These are phyloP conservation scores for Rhizophora apiculata DNA, from an alignment of 345 rosid genomes.

Conservation along the genomic window DNA sequence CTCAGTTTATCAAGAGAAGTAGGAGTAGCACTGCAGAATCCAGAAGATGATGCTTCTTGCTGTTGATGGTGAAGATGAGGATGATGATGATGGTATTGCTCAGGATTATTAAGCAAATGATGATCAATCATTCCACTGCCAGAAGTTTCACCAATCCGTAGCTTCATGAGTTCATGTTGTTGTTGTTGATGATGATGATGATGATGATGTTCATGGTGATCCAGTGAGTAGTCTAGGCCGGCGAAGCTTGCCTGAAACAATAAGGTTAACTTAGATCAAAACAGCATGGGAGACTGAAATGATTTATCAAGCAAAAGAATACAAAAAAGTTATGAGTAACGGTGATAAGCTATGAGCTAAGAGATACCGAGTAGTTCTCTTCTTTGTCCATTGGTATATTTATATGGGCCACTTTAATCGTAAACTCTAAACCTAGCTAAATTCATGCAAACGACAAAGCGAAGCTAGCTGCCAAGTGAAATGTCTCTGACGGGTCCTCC, in stretches of 20 bases:
- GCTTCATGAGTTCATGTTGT: conserved; percentile 22
- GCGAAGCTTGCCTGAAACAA: conserved; percentile 45
- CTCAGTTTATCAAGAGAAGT: conserved; percentile 62
- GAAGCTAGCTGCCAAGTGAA: conserved; percentile 12
- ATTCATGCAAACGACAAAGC: conserved; percentile 29
- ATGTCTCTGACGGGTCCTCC: conserved; percentile 12
- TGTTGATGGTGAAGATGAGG: conserved; percentile 24
- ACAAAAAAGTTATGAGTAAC: conserved; percentile 11
- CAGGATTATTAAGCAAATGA: conserved; percentile 50
- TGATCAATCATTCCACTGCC: conserved; percentile 54
- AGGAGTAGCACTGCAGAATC: conserved; percentile 36
- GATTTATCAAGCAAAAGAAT: conserved; percentile 24
- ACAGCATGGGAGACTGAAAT: conserved; percentile 21
- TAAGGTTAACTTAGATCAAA: conserved; percentile 26
- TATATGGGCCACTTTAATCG: conserved; percentile 9
- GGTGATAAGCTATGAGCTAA: conserved; percentile 5
- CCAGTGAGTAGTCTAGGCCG: conserved; percentile 45
- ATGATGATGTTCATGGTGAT: conserved; percentile 23
- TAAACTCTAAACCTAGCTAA: conserved; percentile 16
- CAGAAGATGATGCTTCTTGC: conserved; percentile 39
- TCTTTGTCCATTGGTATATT: conserved; percentile 60
- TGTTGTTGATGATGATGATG: conserved; percentile 19
- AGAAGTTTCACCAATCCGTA: conserved; percentile 31
- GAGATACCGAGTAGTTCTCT: conserved; percentile 61
- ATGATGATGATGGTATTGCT: conserved; percentile 34